A percentile compares a stretch with the other conserved stretches of the same genome.
Conservation (phyloP, 2,329 filamentous ascomycete genomes). For the Stagonosporopsis tanaceti region DNA sequence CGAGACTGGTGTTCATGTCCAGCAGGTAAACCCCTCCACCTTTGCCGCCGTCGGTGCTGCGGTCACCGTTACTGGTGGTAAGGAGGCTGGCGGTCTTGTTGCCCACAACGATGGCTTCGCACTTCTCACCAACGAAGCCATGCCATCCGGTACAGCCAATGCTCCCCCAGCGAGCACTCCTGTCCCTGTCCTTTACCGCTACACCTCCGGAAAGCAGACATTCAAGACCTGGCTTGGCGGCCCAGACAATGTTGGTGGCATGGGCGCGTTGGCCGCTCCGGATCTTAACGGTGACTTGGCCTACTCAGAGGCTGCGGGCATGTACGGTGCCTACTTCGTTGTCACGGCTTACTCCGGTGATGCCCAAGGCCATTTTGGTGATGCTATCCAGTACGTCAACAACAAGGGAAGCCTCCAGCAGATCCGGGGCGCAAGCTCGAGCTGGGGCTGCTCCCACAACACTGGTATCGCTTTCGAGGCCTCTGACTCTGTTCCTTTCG, state of each 20-base stretch:
- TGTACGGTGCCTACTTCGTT: slow-evolving; percentile 70
- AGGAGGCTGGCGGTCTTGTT: slow-evolving; percentile 67
- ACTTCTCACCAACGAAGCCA: slow-evolving; percentile 65
- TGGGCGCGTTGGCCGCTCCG: slow-evolving; percentile 60
- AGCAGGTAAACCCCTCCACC: slow-evolving; percentile 63
- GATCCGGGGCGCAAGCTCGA: slow-evolving; percentile 62
- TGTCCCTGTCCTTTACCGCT: slow-evolving; percentile 67
- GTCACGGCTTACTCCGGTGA: slow-evolving; percentile 65
- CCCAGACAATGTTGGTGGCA: slow-evolving; percentile 58
- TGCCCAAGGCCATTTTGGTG: slow-evolving; percentile 66
- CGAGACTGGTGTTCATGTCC: slow-evolving; percentile 64
- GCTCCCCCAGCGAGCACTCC: slow-evolving; percentile 59
- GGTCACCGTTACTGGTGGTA: slow-evolving; percentile 62
- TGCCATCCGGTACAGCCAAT: slow-evolving; percentile 60
- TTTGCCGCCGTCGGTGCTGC: slow-evolving; percentile 63
- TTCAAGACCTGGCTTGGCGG: slow-evolving; percentile 69
- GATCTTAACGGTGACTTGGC: slow-evolving; percentile 70
- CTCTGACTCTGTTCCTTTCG: slow-evolving; percentile 65
- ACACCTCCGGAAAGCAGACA: slow-evolving; percentile 61
- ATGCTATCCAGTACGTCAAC: slow-evolving; percentile 62
- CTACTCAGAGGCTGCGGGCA: slow-evolving; percentile 62
- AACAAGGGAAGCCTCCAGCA: slow-evolving; percentile 59
- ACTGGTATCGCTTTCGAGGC: slow-evolving; percentile 70
- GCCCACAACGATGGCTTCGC: slow-evolving; percentile 70
- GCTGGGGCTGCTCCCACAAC: slow-evolving; percentile 71